Percentiles rank a stretch among this genome's conserved stretches.
Conservation (phyloP, 2,329 filamentous ascomycete genomes). For the Penicillium sp. region DNA sequence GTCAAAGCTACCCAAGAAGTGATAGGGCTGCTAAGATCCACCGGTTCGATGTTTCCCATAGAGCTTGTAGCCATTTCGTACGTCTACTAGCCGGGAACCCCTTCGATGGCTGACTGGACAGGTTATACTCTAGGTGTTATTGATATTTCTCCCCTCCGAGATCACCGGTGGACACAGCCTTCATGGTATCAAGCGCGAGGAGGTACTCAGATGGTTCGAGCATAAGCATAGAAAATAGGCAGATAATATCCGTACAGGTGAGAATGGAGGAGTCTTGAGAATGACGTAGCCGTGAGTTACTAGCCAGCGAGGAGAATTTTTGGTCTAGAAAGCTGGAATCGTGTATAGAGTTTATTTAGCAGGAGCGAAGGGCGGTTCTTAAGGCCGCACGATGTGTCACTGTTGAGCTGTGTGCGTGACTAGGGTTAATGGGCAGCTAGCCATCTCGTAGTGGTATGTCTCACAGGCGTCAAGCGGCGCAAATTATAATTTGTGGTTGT, state of each 20-base stretch:
- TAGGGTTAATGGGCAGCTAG: neutral
- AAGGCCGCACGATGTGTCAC: neutral
- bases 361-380: neutral
- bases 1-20: no score
- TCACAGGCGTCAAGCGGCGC: neutral
- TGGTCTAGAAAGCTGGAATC: neutral
- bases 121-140: conserved; percentile 20
- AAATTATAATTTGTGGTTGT: neutral
- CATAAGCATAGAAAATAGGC: conserved; percentile 5
- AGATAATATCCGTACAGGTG: neutral
- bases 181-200: conserved; percentile 13
- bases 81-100: conserved; percentile 19
- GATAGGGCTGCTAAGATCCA: conserved; percentile 20
- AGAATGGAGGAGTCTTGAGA: no score
- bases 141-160: conserved; percentile 17
- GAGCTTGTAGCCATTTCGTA: conserved; percentile 19
- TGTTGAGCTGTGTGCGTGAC: neutral
- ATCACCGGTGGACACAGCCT: conserved; percentile 18
- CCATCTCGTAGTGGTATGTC: neutral
- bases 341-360: neutral
- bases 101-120: conserved; percentile 16
- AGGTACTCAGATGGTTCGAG: conserved; percentile 1
- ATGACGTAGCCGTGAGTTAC: no score
- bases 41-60: conserved; percentile 18
- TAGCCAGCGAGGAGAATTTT: neutral